Percentiles rank a stretch among this genome's conserved stretches.
phyloP scores from a whole-genome alignment of 371 early-diverging fungal species.

The Umbelopsis sp. region DNA sequence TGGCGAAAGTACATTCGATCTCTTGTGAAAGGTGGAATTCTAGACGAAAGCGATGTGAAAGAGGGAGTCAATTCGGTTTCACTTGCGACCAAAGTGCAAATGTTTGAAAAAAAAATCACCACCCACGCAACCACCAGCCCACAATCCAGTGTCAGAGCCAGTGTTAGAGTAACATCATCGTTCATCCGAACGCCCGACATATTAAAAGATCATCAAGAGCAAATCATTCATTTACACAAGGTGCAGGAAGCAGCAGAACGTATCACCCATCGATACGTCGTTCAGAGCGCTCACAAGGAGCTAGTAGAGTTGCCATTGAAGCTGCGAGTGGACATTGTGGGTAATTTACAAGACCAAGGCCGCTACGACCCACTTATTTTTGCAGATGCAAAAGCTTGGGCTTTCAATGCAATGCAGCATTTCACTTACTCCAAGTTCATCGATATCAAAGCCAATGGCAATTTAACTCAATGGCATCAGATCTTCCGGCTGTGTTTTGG shows the following conservation, averaged over 20 bases:
- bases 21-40: conserved; percentile 40
- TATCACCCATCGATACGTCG: conserved; percentile 58
- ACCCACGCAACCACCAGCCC: conserved; percentile 23
- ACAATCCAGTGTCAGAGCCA: conserved; percentile 12
- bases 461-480: conserved; percentile 58
- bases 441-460: conserved; percentile 60
- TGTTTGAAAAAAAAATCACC: conserved; percentile 24
- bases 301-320: conserved; percentile 42
- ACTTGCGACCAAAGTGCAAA: conserved; percentile 34
- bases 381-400: conserved; percentile 59
- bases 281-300: conserved; percentile 59
- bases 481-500: conserved; percentile 57
- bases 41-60: conserved; percentile 43
- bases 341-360: conserved; percentile 42
- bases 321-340: conserved; percentile 37
- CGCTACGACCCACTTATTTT: conserved; percentile 61
- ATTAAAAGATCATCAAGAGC: conserved; percentile 21
- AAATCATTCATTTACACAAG: conserved; percentile 54
- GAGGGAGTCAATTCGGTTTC: conserved; percentile 47
- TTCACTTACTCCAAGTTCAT: conserved; percentile 65
- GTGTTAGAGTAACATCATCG: too few species aligned
- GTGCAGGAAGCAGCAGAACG: conserved; percentile 60
- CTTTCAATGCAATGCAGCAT: conserved; percentile 62
- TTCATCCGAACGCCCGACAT: neutral
- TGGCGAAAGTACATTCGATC: conserved; percentile 61